Percentiles rank a stretch among this genome's conserved stretches.
phyloP scores from a whole-genome alignment of 805 yeast species.

The Suhomyces sp. region DNA sequence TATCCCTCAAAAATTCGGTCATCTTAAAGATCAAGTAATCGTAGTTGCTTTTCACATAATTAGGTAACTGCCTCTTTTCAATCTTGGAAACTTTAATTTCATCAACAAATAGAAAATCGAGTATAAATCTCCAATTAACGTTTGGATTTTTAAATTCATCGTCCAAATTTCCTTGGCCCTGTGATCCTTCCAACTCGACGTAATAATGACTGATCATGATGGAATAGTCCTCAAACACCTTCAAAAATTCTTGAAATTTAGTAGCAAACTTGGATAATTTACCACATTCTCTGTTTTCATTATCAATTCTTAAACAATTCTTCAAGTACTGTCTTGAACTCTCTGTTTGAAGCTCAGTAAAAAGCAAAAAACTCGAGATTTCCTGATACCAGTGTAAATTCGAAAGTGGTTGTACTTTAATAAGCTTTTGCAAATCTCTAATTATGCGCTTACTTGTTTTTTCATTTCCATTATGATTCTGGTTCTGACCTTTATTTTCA shows the following conservation, averaged over 20 bases:
- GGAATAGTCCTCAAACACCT: constrained; percentile 46
- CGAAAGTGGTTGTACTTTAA: constrained; percentile 26
- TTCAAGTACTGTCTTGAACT: constrained; percentile 52
- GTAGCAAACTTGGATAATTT: constrained; percentile 52
- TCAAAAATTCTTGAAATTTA: constrained; percentile 42
- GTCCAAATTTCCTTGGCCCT: constrained; percentile 9
- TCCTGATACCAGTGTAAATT: constrained; percentile 25
- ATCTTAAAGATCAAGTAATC: constrained; percentile 43
- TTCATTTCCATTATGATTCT: constrained; percentile 6
- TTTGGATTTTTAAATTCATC: constrained; percentile 15
- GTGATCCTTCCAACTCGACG: constrained; percentile 24
- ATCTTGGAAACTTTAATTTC: constrained; percentile 27
- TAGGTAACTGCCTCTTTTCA: constrained; percentile 25
- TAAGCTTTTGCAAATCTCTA: constrained; percentile 24
- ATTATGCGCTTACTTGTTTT: constrained; percentile 16
- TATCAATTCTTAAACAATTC: constrained; percentile 74
- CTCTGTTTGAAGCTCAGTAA: constrained; percentile 52
- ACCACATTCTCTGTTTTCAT: constrained; percentile 66
- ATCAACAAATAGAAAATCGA: constrained; percentile 26
- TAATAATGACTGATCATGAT: constrained; percentile 29
- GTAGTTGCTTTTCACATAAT: constrained; percentile 39
- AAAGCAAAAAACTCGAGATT: constrained; percentile 37
- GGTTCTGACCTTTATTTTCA: constrained; percentile 4
- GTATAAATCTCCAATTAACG: constrained; percentile 22
- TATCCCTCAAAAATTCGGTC: constrained; percentile 24